Conservation (phyloP, 305 asterid species). For the Solanum aculeatissimum region DNA sequence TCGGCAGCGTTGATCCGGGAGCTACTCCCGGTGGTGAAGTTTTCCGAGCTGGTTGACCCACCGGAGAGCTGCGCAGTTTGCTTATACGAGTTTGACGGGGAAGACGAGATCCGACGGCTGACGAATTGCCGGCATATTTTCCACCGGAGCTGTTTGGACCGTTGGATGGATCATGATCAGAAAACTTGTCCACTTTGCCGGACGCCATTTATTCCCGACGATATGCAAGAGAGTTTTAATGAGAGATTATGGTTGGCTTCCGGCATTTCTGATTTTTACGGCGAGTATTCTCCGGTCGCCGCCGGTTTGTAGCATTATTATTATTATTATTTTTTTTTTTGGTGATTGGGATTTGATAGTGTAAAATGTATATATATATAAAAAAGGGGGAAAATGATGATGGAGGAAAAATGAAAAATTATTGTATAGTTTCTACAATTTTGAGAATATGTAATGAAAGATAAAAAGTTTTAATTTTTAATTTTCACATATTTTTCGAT, state of each 20-base stretch:
- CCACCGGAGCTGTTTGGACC: conserved; percentile 64
- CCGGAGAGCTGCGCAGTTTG: conserved; percentile 68
- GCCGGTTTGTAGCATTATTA: conserved; percentile 23
- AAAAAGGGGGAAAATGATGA: not conserved
- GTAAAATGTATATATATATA: conserved; percentile 2
- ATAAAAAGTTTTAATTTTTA: not conserved
- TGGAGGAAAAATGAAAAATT: not conserved
- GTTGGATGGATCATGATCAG: conserved; percentile 90
- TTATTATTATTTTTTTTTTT: not conserved
- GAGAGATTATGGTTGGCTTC: conserved; percentile 61
- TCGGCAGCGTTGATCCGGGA: conserved; percentile 57
- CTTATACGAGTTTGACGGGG: conserved; percentile 40
- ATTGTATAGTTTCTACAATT: conserved; percentile 3
- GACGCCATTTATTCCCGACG: conserved; percentile 49
- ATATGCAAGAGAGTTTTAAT: conserved; percentile 60
- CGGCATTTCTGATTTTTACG: conserved; percentile 58
- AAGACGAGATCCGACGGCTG: conserved; percentile 64
- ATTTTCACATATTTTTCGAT: not conserved
- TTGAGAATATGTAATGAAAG: not conserved
- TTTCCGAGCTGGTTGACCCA: conserved; percentile 36
- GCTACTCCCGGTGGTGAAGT: conserved; percentile 54
- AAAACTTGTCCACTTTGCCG: conserved; percentile 74
- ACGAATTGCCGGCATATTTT: conserved; percentile 57
- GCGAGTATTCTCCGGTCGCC: conserved; percentile 42
- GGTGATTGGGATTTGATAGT: not conserved